phyloP scores from a whole-genome alignment of 371 early-diverging fungal species.

The Mucor circinelloides region DNA sequence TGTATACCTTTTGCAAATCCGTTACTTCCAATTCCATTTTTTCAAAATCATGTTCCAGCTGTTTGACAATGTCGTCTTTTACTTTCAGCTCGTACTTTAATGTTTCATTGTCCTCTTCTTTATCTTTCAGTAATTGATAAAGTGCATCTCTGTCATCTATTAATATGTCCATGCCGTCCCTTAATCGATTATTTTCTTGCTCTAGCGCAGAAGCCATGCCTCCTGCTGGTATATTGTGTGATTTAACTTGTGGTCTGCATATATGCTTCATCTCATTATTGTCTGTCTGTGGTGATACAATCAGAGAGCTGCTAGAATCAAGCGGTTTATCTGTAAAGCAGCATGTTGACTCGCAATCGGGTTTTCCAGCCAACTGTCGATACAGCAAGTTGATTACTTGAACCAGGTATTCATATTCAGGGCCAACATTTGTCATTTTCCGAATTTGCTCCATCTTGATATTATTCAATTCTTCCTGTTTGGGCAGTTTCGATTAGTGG shows the following conservation, averaged over 20 bases:
- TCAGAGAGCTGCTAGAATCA: background rate
- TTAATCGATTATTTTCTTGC: constrained; percentile 34
- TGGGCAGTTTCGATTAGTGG: background rate
- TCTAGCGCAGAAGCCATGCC: constrained; percentile 24
- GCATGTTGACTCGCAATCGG: constrained; percentile 42
- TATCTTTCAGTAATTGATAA: constrained; percentile 35
- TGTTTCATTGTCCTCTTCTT: constrained; percentile 43
- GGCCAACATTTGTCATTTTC: constrained; percentile 46
- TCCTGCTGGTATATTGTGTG: constrained; percentile 28
- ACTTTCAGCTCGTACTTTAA: constrained; percentile 42
- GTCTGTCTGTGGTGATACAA: background rate
- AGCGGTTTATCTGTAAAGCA: constrained; percentile 43
- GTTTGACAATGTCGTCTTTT: constrained; percentile 50
- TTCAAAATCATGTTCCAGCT: constrained; percentile 50
- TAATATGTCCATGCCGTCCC: constrained; percentile 28
- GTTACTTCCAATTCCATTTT: constrained; percentile 44
- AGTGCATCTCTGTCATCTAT: constrained; percentile 32
- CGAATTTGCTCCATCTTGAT: constrained; percentile 39
- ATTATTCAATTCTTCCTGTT: constrained; percentile 37
- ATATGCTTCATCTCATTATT: constrained; percentile 23
- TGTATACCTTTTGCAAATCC: constrained; percentile 52
- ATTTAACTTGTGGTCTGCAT: constrained; percentile 46
- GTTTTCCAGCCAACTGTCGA: constrained; percentile 42
- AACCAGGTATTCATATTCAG: constrained; percentile 58
- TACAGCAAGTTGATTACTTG: constrained; percentile 50